Conservation (phyloP, 2,329 filamentous ascomycete genomes). For the Ophiostoma pallidulum region DNA sequence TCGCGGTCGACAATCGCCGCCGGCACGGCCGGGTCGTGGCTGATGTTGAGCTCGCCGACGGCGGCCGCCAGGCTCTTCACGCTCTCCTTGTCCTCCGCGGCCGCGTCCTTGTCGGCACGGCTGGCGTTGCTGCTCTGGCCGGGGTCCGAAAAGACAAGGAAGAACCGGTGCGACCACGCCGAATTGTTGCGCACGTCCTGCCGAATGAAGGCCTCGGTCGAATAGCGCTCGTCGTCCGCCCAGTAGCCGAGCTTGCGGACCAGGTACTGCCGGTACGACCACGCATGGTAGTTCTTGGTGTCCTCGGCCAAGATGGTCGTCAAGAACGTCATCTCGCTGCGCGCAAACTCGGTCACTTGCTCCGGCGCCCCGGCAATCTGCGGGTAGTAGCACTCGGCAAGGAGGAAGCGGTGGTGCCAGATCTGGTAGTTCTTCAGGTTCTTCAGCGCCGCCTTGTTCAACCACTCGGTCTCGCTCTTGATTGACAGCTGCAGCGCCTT, state of each 20-base stretch:
- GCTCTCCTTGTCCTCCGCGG: background rate
- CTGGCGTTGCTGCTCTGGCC: slow-evolving; percentile 31
- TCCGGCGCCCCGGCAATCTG: slow-evolving; percentile 50
- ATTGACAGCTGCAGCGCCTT: slow-evolving; percentile 57
- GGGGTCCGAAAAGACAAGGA: slow-evolving; percentile 68
- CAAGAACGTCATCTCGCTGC: slow-evolving; percentile 66
- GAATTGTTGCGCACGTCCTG: slow-evolving; percentile 90
- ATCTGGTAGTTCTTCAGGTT: slow-evolving; percentile 99
- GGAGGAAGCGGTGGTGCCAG: slow-evolving; percentile 67
- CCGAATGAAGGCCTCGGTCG: slow-evolving; percentile 62
- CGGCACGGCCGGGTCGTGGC: slow-evolving; percentile 48
- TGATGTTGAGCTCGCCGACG: slow-evolving; percentile 36
- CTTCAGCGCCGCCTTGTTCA: slow-evolving; percentile 71
- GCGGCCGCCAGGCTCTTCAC: background rate
- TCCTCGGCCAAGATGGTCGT: slow-evolving; percentile 73
- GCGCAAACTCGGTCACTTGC: slow-evolving; percentile 47
- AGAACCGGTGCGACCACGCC: slow-evolving; percentile 96
- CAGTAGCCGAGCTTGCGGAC: slow-evolving; percentile 58
- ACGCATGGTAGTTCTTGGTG: slow-evolving; percentile 97
- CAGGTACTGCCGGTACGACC: slow-evolving; percentile 79
- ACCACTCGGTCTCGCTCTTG: slow-evolving; percentile 68
- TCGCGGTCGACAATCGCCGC: slow-evolving; percentile 62
- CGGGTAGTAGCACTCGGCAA: slow-evolving; percentile 49
- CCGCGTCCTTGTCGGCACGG: background rate
- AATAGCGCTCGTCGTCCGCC: slow-evolving; percentile 54